Evolutionary conservation across 2,329 filamentous ascomycete species (phyloP).

Genomic region (Chlorencoelia australis): DNA sequence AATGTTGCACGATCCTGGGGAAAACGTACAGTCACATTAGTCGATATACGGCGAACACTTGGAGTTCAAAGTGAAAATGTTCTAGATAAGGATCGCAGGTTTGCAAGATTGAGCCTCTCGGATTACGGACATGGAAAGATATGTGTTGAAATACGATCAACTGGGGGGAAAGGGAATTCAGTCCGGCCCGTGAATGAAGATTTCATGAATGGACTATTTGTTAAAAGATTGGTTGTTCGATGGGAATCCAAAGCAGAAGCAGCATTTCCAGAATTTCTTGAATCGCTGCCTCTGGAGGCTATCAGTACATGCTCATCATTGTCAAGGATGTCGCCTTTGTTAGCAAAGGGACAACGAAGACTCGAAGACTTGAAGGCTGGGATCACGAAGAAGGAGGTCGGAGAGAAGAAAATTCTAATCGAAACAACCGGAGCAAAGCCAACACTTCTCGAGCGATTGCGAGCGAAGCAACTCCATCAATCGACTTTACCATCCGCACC

Average conservation of each 20-base stretch:
- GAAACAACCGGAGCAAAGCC: slow-evolving; percentile 36
- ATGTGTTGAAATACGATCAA: slow-evolving; percentile 43
- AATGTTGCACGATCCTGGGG: slow-evolving; percentile 61
- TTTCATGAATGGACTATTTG: slow-evolving; percentile 44
- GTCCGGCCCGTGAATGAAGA: slow-evolving; percentile 38
- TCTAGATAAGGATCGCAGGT: slow-evolving; percentile 25
- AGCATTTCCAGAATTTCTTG: slow-evolving; percentile 36
- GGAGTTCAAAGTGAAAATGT: slow-evolving; percentile 41
- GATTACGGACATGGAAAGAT: slow-evolving; percentile 45
- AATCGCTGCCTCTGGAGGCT: slow-evolving; percentile 43
- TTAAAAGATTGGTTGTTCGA: slow-evolving; percentile 37
- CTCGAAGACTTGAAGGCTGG: slow-evolving; percentile 59
- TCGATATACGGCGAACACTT: slow-evolving; percentile 57
- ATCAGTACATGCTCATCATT: slow-evolving; percentile 43
- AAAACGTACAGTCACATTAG: slow-evolving; percentile 53
- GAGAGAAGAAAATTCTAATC: slow-evolving; percentile 28
- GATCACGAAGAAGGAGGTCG: slow-evolving; percentile 42
- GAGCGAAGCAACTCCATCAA: slow-evolving; percentile 54
- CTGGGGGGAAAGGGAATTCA: slow-evolving; percentile 17
- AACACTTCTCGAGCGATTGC: slow-evolving; percentile 66
- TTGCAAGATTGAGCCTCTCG: slow-evolving; percentile 31
- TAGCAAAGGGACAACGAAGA: slow-evolving; percentile 57
- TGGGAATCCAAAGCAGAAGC: slow-evolving; percentile 29
- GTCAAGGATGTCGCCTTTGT: slow-evolving; percentile 43
- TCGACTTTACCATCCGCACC: slow-evolving; percentile 34